Percentiles rank a stretch among this genome's conserved stretches.
phyloP scores from a whole-genome alignment of 2,329 filamentous ascomycete species.

The Xylaria sp. region DNA sequence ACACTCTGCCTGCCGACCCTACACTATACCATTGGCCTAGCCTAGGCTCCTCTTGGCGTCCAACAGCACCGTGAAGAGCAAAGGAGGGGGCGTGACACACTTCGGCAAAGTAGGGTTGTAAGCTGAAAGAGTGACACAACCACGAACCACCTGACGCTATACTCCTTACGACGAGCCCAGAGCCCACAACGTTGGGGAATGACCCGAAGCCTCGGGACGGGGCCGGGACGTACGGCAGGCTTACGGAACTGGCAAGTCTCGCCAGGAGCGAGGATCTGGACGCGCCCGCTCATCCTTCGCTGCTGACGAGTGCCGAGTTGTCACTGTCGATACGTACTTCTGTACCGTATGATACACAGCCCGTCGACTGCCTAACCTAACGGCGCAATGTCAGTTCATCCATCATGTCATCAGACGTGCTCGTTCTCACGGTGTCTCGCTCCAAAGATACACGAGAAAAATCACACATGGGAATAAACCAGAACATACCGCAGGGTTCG shows the following conservation, averaged over 20 bases:
- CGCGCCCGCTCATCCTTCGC: neutral
- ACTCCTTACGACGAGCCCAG: neutral
- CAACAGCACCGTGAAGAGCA: neutral
- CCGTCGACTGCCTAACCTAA: too few species aligned
- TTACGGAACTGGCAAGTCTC: neutral
- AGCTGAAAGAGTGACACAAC: neutral
- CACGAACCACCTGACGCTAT: neutral
- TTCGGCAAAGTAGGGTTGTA: too few species aligned
- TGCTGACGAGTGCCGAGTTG: neutral
- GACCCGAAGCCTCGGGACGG: neutral
- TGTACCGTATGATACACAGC: too few species aligned
- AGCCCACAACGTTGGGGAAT: neutral
- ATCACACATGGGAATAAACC: too few species aligned
- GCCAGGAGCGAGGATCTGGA: too few species aligned
- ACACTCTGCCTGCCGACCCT: neutral
- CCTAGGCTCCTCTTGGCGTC: neutral
- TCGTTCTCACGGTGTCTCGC: too few species aligned
- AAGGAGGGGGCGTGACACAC: too few species aligned
- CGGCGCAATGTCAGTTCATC: too few species aligned
- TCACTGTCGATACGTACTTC: neutral
- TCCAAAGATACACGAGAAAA: too few species aligned
- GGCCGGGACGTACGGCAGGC: neutral
- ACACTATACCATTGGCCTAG: neutral
- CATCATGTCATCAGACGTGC: neutral
- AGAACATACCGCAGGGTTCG: neutral